These are phyloP conservation scores for Chrysanthemum seticuspe DNA, from an alignment of 129 eudicot genomes.

Conservation along the genomic window DNA sequence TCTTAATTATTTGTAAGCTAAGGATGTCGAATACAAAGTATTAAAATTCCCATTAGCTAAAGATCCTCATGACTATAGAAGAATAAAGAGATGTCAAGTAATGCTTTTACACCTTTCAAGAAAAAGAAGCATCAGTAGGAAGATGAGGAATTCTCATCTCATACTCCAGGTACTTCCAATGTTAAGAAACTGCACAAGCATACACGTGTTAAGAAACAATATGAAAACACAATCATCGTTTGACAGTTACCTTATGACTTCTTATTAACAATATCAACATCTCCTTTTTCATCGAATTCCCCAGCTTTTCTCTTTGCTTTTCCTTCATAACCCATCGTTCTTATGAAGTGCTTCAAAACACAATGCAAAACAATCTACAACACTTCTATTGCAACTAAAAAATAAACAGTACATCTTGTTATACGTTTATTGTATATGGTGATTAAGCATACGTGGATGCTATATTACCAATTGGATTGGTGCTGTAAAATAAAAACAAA, in stretches of 20 bases:
- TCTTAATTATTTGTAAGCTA: conserved; percentile 90
- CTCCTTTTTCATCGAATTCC: conserved; percentile 38
- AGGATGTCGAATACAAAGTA: conserved; percentile 91
- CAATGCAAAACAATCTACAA: too few relatives aligned
- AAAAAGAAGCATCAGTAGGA: conserved; percentile 75
- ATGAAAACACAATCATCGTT: conserved; percentile 33
- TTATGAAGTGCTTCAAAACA: too few relatives aligned
- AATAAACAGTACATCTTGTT: too few relatives aligned
- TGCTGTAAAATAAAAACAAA: too few relatives aligned
- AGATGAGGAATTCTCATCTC: conserved; percentile 83
- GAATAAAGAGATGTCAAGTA: too few relatives aligned
- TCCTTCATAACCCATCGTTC: conserved; percentile 46
- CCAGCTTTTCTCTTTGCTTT: conserved; percentile 37
- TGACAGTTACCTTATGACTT: conserved; percentile 28
- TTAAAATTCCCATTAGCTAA: too few relatives aligned
- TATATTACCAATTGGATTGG: too few relatives aligned
- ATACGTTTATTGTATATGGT: too few relatives aligned
- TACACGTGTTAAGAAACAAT: conserved; percentile 84
- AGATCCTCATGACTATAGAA: too few relatives aligned
- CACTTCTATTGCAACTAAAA: too few relatives aligned
- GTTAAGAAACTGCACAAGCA: conserved; percentile 26
- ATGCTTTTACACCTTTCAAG: conserved; percentile 41
- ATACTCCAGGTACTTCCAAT: conserved; percentile 71
- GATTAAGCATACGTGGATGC: too few relatives aligned
- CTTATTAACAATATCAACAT: conserved; percentile 31